Percentiles rank a stretch among this genome's conserved stretches.
These are phyloP conservation scores for Amylostereum areolatum DNA, from an alignment of 1,284 basidiomycete species.

Conservation along the genomic window DNA sequence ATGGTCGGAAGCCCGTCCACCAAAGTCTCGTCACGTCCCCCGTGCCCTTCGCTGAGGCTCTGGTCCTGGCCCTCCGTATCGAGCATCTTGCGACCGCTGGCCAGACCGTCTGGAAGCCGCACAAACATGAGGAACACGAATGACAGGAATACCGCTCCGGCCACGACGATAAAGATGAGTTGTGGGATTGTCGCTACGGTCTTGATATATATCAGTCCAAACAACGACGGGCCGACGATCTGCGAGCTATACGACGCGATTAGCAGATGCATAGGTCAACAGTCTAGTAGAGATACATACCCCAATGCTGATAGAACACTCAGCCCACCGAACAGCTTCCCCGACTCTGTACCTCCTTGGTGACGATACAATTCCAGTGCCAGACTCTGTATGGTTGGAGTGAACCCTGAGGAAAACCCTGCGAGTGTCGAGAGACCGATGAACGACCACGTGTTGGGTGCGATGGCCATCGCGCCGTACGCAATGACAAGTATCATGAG, in stretches of 20 bases:
- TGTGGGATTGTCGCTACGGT: constrained; percentile 55
- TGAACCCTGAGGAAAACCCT: constrained; percentile 53
- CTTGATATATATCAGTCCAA: constrained; percentile 52
- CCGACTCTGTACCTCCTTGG: constrained; percentile 45
- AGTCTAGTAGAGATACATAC: constrained; percentile 30
- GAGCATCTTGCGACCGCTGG: background rate
- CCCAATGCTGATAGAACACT: constrained; percentile 62
- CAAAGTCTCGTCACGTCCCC: background rate
- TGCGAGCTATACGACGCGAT: constrained; percentile 32
- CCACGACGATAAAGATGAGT: constrained; percentile 48
- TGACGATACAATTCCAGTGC: constrained; percentile 56
- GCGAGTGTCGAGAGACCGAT: constrained; percentile 38
- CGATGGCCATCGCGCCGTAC: constrained; percentile 45
- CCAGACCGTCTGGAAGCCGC: constrained; percentile 28
- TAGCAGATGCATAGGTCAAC: constrained; percentile 7
- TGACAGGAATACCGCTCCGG: constrained; percentile 29
- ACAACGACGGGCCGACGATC: constrained; percentile 55
- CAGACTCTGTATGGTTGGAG: constrained; percentile 60
- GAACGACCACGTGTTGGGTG: constrained; percentile 38
- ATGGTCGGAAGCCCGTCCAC: no score
- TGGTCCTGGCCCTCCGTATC: no score
- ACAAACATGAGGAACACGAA: constrained; percentile 40
- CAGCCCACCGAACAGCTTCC: constrained; percentile 66
- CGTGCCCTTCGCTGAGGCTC: no score
- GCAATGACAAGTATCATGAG: constrained; percentile 51